These are phyloP conservation scores for Zarea fungicola DNA, from an alignment of 2,329 filamentous ascomycete genomes.

Conservation along the genomic window DNA sequence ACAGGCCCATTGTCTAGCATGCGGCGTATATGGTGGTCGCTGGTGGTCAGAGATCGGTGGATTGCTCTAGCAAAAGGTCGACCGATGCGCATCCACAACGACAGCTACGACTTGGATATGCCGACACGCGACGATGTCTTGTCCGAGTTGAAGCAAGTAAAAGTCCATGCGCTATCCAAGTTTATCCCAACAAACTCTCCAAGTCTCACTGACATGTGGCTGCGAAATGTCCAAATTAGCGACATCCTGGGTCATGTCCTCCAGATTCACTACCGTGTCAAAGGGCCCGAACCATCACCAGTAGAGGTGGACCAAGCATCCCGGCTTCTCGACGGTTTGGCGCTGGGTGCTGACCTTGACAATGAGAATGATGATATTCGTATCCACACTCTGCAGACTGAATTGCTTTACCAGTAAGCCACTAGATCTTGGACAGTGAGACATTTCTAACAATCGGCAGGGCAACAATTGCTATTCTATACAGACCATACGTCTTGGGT, in stretches of 20 bases:
- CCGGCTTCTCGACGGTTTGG: background rate
- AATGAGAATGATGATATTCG: background rate
- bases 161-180: background rate
- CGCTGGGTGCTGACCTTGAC: background rate
- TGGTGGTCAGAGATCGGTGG: constrained; percentile 6
- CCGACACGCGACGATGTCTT: background rate
- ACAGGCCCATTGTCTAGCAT: background rate
- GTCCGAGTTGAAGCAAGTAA: background rate
- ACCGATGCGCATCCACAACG: constrained; percentile 9
- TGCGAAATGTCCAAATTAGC: background rate
- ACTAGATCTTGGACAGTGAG: background rate
- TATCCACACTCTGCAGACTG: background rate
- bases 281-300: background rate
- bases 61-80: constrained; percentile 7
- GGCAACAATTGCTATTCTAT: background rate
- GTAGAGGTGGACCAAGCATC: background rate
- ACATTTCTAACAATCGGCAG: background rate
- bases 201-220: background rate
- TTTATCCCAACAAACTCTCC: background rate
- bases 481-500: background rate
- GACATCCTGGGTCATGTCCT: background rate
- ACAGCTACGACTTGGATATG: background rate
- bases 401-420: constrained; percentile 2
- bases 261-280: constrained; percentile 3
- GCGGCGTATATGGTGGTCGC: constrained; percentile 9